These are phyloP conservation scores for Dactylellina leptospora DNA, from an alignment of 2,329 filamentous ascomycete species.

Conservation along the genomic window DNA sequence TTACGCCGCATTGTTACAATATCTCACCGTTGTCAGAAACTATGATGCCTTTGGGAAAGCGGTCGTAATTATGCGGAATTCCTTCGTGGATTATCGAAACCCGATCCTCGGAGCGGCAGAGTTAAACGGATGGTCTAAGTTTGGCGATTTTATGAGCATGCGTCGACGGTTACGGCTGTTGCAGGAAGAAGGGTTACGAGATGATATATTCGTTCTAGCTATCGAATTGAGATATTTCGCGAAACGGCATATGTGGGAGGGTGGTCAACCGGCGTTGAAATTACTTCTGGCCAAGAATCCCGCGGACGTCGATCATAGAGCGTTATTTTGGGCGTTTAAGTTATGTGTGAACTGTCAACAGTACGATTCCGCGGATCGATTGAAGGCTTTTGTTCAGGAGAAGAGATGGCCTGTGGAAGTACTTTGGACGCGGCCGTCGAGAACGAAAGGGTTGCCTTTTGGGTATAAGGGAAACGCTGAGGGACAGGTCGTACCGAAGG, in stretches of 20 bases:
- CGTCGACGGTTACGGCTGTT: conserved; percentile 33
- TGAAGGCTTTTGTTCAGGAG: conserved; percentile 46
- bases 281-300: conserved; percentile 20
- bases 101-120: conserved; percentile 39
- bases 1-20: conserved; percentile 42
- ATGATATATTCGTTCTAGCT: conserved; percentile 39
- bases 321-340: conserved; percentile 45
- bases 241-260: conserved; percentile 51
- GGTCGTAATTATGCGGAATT: conserved; percentile 43
- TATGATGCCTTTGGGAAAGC: conserved; percentile 48
- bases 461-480: conserved; percentile 25
- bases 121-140: conserved; percentile 50
- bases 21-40: conserved; percentile 36
- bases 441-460: conserved; percentile 30
- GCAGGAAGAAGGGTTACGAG: conserved; percentile 42
- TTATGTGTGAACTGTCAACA: conserved; percentile 43
- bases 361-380: conserved; percentile 25
- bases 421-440: conserved; percentile 29
- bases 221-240: conserved; percentile 49
- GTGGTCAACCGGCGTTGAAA: conserved; percentile 31
- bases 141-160: conserved; percentile 51
- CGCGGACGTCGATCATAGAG: conserved; percentile 35
- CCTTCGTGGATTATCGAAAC: conserved; percentile 37
- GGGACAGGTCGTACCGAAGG: conserved; percentile 24
- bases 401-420: conserved; percentile 43